Evolutionary conservation across 2,329 filamentous ascomycete species (phyloP).

Genomic region (Didymella pomorum): DNA sequence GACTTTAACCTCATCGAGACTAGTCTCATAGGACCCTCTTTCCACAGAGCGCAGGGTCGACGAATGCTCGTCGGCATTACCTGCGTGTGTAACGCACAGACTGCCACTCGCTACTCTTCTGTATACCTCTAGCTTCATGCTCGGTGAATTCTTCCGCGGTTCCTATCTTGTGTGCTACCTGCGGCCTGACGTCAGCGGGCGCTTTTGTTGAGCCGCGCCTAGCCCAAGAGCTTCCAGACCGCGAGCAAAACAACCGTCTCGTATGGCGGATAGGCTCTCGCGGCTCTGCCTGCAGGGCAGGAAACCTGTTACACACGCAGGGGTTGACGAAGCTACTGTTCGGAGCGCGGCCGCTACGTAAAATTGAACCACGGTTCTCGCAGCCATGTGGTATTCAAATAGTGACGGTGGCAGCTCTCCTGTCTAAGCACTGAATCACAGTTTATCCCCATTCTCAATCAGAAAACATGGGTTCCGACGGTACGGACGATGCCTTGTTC

Average conservation of each 20-base stretch:
- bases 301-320: conserved; percentile 17
- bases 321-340: conserved; percentile 5
- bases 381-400: conserved; percentile 10
- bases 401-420: not conserved
- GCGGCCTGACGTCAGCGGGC: conserved; percentile 37
- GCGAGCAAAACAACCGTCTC: conserved; percentile 1
- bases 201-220: conserved; percentile 35
- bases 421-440: not conserved
- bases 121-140: not conserved
- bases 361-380: conserved; percentile 7
- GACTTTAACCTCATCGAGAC: not conserved
- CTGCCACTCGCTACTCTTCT: no score
- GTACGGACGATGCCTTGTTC: conserved; percentile 18
- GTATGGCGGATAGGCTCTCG: conserved; percentile 11
- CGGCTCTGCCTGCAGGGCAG: conserved; percentile 11
- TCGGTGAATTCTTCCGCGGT: not conserved
- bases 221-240: conserved; percentile 18
- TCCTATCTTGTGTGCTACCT: not conserved
- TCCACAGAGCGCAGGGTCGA: not conserved
- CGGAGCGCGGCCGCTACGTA: conserved; percentile 1
- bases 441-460: not conserved
- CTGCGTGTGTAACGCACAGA: conserved; percentile 1
- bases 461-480: conserved; percentile 38
- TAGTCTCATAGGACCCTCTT: conserved; percentile 1
- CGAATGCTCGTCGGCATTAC: not conserved